These are phyloP conservation scores for Scheffersomyces insectosa DNA, from an alignment of 1,139 yeast species.

Conservation along the genomic window DNA sequence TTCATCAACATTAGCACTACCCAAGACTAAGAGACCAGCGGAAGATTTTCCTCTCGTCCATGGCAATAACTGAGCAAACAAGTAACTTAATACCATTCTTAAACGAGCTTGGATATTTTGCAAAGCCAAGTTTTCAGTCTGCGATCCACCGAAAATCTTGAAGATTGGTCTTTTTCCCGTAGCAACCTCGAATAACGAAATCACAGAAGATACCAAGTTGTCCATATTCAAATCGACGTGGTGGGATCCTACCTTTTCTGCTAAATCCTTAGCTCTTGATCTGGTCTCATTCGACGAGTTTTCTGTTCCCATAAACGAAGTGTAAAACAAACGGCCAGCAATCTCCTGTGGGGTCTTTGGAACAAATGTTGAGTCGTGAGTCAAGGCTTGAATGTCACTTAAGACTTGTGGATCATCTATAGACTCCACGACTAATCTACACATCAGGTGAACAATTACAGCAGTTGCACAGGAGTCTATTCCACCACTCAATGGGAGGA, in stretches of 20 bases:
- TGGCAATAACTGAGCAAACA: constrained; percentile 92
- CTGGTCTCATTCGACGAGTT: constrained; percentile 91
- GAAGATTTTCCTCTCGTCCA: constrained; percentile 73
- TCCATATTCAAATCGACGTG: constrained; percentile 95
- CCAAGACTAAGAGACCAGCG: constrained; percentile 78
- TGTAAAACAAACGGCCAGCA: constrained; percentile 74
- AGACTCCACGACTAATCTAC: constrained; percentile 74
- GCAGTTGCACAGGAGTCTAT: constrained; percentile 98
- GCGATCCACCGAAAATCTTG: constrained; percentile 91
- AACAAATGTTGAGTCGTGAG: constrained; percentile 55
- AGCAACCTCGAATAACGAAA: constrained; percentile 77
- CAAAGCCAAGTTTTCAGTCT: constrained; percentile 85
- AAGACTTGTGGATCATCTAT: constrained; percentile 71
- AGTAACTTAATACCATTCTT: constrained; percentile 89
- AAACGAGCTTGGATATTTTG: constrained; percentile 96
- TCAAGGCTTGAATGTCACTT: constrained; percentile 66
- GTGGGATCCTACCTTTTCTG: constrained; percentile 78
- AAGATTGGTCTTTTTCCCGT: constrained; percentile 88
- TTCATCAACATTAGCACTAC: constrained; percentile 98
- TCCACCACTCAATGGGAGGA: constrained; percentile 94
- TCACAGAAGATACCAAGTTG: constrained; percentile 69
- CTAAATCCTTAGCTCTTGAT: constrained; percentile 74
- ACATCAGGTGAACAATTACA: constrained; percentile 91
- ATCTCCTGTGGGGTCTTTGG: constrained; percentile 78
- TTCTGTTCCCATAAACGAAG: constrained; percentile 93